Evolutionary conservation across 352 stramenopile genomes (phyloP).

Genomic region (Plasmopara viticola): DNA sequence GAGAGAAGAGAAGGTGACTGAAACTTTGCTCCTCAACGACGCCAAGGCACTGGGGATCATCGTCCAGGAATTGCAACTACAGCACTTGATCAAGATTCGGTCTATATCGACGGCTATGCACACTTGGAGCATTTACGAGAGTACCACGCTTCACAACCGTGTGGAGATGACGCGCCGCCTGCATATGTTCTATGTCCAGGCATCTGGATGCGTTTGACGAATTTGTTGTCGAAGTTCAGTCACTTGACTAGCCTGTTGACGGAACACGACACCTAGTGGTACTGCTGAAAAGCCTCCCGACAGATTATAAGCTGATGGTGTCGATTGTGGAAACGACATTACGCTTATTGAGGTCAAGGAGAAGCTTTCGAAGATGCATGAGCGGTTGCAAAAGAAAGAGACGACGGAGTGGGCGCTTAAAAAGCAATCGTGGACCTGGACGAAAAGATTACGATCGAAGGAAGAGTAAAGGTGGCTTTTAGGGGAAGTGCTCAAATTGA

Average conservation of each 20-base stretch:
- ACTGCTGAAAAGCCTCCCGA: neutral
- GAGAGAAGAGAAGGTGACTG: neutral
- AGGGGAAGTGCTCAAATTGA: neutral
- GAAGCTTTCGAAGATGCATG: neutral
- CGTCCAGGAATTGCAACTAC: neutral
- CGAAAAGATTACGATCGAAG: neutral
- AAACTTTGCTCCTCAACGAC: neutral
- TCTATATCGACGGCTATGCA: neutral
- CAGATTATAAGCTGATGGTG: neutral
- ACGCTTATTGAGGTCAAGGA: neutral
- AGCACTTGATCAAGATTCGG: neutral
- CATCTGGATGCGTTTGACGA: neutral
- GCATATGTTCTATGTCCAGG: neutral
- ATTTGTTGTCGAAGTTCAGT: neutral
- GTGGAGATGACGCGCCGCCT: constrained; percentile 1
- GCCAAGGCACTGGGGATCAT: neutral
- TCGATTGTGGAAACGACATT: neutral
- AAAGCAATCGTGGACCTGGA: constrained; percentile 2
- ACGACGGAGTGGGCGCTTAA: neutral
- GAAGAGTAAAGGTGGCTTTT: neutral
- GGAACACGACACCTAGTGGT: neutral
- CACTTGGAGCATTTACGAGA: neutral
- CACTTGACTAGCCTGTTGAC: neutral
- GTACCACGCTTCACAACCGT: neutral
- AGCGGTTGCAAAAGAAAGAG: neutral